Evolutionary conservation across 257 asterid genomes (phyloP).

Genomic region (Ophiorrhiza pumila): DNA sequence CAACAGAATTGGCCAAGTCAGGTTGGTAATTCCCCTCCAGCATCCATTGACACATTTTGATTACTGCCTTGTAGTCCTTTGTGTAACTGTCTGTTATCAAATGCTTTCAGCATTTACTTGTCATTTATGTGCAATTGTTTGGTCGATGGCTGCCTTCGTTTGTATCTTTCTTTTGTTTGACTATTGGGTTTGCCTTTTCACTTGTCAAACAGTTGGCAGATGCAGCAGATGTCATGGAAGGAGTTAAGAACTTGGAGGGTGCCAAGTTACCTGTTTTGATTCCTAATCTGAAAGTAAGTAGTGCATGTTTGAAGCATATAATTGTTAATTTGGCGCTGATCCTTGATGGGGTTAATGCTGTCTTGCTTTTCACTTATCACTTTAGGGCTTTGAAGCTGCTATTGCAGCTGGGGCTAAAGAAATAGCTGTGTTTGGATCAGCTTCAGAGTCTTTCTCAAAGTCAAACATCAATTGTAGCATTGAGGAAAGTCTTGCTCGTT

Average conservation of each 20-base stretch:
- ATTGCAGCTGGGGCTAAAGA: conserved; percentile 94
- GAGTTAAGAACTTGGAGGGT: conserved; percentile 65
- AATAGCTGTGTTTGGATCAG: conserved; percentile 90
- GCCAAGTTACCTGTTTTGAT: conserved; percentile 80
- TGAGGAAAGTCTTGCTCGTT: conserved; percentile 85
- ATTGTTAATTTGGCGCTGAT: background rate
- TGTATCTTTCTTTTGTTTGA: conserved; percentile 14
- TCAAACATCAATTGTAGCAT: conserved; percentile 88
- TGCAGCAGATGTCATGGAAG: conserved; percentile 86
- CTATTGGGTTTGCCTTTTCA: conserved; percentile 12
- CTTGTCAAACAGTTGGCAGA: conserved; percentile 64
- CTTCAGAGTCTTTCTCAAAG: conserved; percentile 93
- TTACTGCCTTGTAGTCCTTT: background rate
- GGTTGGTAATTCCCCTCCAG: background rate
- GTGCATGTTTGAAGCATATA: background rate
- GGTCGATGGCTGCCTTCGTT: background rate
- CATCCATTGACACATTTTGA: background rate
- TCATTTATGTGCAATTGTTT: background rate
- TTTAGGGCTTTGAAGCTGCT: conserved; percentile 90
- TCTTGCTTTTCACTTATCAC: conserved; percentile 2
- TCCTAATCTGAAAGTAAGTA: conserved; percentile 75
- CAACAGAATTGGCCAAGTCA: background rate
- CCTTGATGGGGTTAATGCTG: background rate
- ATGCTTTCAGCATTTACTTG: background rate
- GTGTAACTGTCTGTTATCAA: background rate